A percentile compares a stretch with the other conserved stretches of the same genome.
These are phyloP conservation scores for Suhomyces emberorum DNA, from an alignment of 805 yeast genomes.

Conservation along the genomic window DNA sequence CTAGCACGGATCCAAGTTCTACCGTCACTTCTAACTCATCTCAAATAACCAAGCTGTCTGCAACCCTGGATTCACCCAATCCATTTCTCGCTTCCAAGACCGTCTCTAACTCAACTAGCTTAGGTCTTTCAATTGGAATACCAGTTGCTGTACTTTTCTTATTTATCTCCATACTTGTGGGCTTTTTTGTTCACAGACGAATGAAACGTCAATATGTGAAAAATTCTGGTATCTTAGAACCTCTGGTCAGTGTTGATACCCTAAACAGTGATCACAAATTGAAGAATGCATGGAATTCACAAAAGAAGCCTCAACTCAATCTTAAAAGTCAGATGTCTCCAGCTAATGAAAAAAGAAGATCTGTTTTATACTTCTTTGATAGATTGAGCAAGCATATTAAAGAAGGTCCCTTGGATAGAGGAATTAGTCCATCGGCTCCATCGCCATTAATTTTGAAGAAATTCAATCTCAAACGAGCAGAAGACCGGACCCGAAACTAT, in stretches of 20 bases:
- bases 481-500: neutral
- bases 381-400: constrained; percentile 24
- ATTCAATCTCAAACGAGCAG: constrained; percentile 19
- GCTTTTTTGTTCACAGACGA: constrained; percentile 7
- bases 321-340: neutral
- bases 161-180: constrained; percentile 10
- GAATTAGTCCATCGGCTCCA: neutral
- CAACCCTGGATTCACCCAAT: too few relatives aligned
- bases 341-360: constrained; percentile 9
- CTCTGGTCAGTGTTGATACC: neutral
- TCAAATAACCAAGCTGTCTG: too few relatives aligned
- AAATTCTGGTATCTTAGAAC: neutral
- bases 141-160: constrained; percentile 19
- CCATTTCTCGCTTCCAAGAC: neutral
- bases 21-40: too few relatives aligned
- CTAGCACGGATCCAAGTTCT: too few relatives aligned
- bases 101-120: constrained; percentile 8
- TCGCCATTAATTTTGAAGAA: constrained; percentile 33
- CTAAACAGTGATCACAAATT: neutral
- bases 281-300: neutral
- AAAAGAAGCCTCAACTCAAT: neutral
- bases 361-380: constrained; percentile 12
- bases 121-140: constrained; percentile 24
- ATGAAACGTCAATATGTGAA: neutral
- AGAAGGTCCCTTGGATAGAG: constrained; percentile 12